Percentiles rank a stretch among this genome's conserved stretches.
phyloP scores from a whole-genome alignment of 208 protist species.

The Leishmania gerbilli region DNA sequence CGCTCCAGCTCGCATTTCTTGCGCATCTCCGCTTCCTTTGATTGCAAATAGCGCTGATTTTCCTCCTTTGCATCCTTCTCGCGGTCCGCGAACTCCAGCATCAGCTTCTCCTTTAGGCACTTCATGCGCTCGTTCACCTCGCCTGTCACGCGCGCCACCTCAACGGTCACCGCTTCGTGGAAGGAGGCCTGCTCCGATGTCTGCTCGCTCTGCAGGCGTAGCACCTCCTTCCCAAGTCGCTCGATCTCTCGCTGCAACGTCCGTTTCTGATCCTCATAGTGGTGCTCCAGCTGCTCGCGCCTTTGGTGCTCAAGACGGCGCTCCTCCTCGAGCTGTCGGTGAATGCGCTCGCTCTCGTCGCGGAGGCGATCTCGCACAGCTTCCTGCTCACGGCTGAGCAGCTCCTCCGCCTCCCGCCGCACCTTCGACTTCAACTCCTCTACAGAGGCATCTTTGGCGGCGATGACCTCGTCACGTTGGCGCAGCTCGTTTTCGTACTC shows the following conservation, averaged over 20 bases:
- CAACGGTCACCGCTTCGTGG: constrained; percentile 67
- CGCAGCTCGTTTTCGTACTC: constrained; percentile 88
- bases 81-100: constrained; percentile 57
- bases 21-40: constrained; percentile 64
- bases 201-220: constrained; percentile 49
- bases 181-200: constrained; percentile 68
- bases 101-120: constrained; percentile 67
- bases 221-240: constrained; percentile 62
- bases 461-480: constrained; percentile 78
- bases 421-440: constrained; percentile 68
- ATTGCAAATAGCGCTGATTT: constrained; percentile 54
- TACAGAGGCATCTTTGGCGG: constrained; percentile 72
- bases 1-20: constrained; percentile 69
- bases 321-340: constrained; percentile 71
- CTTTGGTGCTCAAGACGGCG: constrained; percentile 42
- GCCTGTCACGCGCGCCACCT: constrained; percentile 66
- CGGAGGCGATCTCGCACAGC: constrained; percentile 48
- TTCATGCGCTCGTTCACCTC: constrained; percentile 62
- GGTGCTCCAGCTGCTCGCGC: constrained; percentile 65
- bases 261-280: constrained; percentile 65
- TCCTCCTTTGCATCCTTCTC: constrained; percentile 53
- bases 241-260: constrained; percentile 71
- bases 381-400: constrained; percentile 62
- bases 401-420: constrained; percentile 60
- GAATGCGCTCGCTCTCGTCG: constrained; percentile 61